Evolutionary conservation across 257 asterid species (phyloP).

Genomic region (Solanum habrochaites): DNA sequence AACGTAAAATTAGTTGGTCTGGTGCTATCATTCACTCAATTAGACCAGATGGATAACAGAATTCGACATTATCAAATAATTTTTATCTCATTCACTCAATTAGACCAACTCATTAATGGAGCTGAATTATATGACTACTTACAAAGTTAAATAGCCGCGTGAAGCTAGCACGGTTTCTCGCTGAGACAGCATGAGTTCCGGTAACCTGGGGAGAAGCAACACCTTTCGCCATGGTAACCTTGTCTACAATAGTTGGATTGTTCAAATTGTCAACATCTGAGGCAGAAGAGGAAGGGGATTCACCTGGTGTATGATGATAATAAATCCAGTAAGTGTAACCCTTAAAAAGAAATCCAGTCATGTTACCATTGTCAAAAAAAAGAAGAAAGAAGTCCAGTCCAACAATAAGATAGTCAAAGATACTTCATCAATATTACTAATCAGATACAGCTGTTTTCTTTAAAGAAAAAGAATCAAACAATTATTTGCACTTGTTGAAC

Average conservation of each 20-base stretch:
- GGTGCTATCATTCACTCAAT: background rate
- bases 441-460: background rate
- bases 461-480: background rate
- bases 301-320: slow-evolving; percentile 43
- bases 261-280: slow-evolving; percentile 94
- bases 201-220: slow-evolving; percentile 41
- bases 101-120: background rate
- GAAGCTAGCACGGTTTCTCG: slow-evolving; percentile 26
- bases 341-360: background rate
- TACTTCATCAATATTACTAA: background rate
- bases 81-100: background rate
- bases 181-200: slow-evolving; percentile 24
- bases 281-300: slow-evolving; percentile 98
- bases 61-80: background rate
- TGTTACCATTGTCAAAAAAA: too few relatives aligned
- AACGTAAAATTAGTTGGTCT: background rate
- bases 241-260: slow-evolving; percentile 57
- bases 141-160: slow-evolving; percentile 27
- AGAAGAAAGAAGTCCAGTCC: background rate
- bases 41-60: background rate
- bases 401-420: background rate
- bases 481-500: background rate
- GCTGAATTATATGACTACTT: slow-evolving; percentile 9
- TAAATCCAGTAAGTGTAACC: background rate
- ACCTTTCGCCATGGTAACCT: slow-evolving; percentile 57